Evolutionary conservation across 2,329 filamentous ascomycete genomes (phyloP).

Genomic region (Ceratocystis cubensis): DNA sequence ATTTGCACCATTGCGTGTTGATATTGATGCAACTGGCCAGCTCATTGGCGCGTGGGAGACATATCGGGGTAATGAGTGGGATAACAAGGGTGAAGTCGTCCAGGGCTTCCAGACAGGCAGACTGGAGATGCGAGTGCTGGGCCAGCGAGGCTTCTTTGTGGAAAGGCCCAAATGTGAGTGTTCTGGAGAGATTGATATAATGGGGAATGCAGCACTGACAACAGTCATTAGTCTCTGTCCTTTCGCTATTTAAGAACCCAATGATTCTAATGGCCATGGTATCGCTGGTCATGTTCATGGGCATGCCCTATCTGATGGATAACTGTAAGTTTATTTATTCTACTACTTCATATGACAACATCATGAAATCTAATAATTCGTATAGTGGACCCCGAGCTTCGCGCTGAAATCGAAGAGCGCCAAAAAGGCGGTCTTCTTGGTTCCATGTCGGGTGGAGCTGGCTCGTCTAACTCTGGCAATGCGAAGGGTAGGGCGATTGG

Average conservation of each 20-base stretch:
- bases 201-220: not conserved
- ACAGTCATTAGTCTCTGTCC: conserved; percentile 51
- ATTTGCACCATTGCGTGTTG: conserved; percentile 71
- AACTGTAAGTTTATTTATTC: conserved; percentile 56
- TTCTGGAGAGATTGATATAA: not conserved
- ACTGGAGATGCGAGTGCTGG: conserved; percentile 51
- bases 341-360: not conserved
- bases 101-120: conserved; percentile 30
- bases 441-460: conserved; percentile 41
- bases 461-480: conserved; percentile 39
- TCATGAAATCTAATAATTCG: conserved; percentile 19
- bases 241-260: conserved; percentile 78
- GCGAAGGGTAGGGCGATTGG: conserved; percentile 30
- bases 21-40: conserved; percentile 71
- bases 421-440: conserved; percentile 64
- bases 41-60: conserved; percentile 64
- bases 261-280: conserved; percentile 91
- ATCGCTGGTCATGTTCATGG: conserved; percentile 70
- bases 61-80: conserved; percentile 80
- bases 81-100: conserved; percentile 60
- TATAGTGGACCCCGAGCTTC: conserved; percentile 90
- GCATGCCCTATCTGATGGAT: conserved; percentile 89
- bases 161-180: conserved; percentile 62
- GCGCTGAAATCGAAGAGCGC: conserved; percentile 81
- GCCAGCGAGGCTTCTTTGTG: conserved; percentile 61